Conservation (phyloP, 2,329 filamentous ascomycete species). For the Phialemonium atrogriseum region DNA sequence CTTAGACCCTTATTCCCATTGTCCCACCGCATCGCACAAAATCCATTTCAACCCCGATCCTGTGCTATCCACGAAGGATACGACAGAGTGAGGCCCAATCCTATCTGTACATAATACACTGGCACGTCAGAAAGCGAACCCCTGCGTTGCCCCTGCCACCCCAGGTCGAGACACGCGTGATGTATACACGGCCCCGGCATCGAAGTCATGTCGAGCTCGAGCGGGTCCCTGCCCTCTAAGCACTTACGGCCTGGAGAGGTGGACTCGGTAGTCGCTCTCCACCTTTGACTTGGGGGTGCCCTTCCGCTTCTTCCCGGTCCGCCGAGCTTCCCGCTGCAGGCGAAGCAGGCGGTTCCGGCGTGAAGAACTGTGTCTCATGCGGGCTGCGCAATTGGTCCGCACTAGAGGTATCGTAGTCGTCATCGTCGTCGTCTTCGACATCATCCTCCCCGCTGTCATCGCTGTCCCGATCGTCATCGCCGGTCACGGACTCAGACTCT, state of each 20-base stretch:
- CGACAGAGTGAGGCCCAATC: background rate
- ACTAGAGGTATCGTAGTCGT: no score
- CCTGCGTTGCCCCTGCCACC: background rate
- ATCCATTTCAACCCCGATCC: background rate
- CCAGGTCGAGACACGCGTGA: background rate
- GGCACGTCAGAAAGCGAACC: background rate
- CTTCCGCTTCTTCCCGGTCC: conserved; percentile 13
- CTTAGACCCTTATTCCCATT: no score
- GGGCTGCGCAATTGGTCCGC: conserved; percentile 20
- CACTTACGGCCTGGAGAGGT: conserved; percentile 23
- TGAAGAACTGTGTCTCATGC: conserved; percentile 30
- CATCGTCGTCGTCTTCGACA: conserved; percentile 16
- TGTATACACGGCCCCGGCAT: background rate
- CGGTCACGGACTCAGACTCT: conserved; percentile 19
- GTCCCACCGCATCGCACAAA: no score
- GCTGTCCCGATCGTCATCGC: conserved; percentile 9
- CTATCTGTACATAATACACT: background rate
- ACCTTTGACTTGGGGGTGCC: conserved; percentile 10
- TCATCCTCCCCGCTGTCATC: conserved; percentile 8
- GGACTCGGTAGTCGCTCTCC: conserved; percentile 17
- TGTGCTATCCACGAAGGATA: background rate
- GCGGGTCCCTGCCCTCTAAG: conserved; percentile 11
- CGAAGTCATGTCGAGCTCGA: background rate
- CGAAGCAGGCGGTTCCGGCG: conserved; percentile 30
- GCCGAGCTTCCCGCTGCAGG: conserved; percentile 12